A percentile compares a stretch with the other conserved stretches of the same genome.
Evolutionary conservation across 306 rosid genomes (phyloP).

Genomic region (Rosa rugosa): DNA sequence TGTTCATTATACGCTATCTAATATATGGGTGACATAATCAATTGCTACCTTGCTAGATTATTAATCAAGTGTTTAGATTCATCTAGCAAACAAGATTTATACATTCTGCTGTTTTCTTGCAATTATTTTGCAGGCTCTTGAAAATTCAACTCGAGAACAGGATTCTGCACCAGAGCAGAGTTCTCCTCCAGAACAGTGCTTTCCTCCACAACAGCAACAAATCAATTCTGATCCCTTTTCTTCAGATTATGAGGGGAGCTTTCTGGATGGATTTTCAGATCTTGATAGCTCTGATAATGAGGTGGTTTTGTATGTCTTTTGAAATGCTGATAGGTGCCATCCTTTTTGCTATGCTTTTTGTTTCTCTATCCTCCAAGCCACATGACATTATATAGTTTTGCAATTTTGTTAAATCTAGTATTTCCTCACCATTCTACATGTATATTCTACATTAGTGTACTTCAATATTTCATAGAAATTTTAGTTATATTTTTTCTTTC

Average conservation of each 20-base stretch:
- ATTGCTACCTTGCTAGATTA: too few species aligned
- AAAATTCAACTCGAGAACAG: conserved; percentile 27
- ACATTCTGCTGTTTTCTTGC: neutral
- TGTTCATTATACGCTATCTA: too few species aligned
- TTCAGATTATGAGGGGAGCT: conserved; percentile 54
- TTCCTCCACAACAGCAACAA: conserved; percentile 41
- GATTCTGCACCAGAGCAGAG: neutral
- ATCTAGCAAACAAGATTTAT: too few species aligned
- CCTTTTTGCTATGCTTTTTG: neutral
- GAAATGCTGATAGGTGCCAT: neutral
- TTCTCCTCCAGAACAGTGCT: neutral
- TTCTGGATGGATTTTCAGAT: conserved; percentile 58
- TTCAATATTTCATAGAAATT: neutral
- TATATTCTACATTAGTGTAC: neutral
- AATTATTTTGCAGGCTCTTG: conserved; percentile 48
- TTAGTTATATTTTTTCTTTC: conserved; percentile 19
- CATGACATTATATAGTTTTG: neutral
- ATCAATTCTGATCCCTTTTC: conserved; percentile 48
- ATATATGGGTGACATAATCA: too few species aligned
- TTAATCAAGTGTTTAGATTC: too few species aligned
- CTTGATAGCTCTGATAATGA: conserved; percentile 56
- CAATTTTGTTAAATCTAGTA: neutral
- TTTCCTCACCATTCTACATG: neutral
- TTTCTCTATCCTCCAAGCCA: neutral
- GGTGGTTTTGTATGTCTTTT: conserved; percentile 35